These are phyloP conservation scores for Arabis alpina DNA, from an alignment of 345 rosid genomes.

Conservation along the genomic window DNA sequence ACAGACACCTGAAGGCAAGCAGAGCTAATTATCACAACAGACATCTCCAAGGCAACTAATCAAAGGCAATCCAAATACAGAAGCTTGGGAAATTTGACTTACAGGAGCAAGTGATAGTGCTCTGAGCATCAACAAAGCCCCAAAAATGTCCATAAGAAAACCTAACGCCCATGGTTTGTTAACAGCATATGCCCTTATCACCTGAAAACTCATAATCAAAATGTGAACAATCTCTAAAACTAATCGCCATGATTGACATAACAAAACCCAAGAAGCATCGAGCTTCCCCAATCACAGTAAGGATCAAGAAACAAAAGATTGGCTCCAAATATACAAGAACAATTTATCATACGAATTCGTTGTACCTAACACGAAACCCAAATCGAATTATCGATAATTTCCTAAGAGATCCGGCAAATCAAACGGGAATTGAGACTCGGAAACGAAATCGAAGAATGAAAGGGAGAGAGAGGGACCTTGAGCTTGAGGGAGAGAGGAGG, in stretches of 20 bases:
- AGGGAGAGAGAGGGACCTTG: conserved; percentile 53
- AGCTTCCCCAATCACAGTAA: too few relatives aligned
- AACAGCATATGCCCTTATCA: conserved; percentile 75
- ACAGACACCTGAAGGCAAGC: conserved; percentile 72
- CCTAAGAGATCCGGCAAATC: conserved; percentile 25
- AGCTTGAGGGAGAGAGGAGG: conserved; percentile 98
- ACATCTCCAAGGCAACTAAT: conserved; percentile 16
- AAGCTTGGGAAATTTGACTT: conserved; percentile 35
- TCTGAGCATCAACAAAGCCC: conserved; percentile 90
- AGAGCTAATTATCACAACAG: neutral
- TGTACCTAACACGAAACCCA: too few relatives aligned
- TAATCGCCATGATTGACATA: conserved; percentile 4
- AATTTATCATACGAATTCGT: too few relatives aligned
- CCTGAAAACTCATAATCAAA: conserved; percentile 49
- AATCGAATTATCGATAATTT: too few relatives aligned
- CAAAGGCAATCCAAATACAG: conserved; percentile 4
- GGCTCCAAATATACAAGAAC: too few relatives aligned
- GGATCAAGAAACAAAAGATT: too few relatives aligned
- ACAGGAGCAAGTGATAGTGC: conserved; percentile 94
- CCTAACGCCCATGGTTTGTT: conserved; percentile 84
- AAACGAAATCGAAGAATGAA: neutral
- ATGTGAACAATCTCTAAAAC: neutral
- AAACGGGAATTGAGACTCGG: conserved; percentile 7
- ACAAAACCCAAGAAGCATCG: too few relatives aligned
- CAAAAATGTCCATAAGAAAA: conserved; percentile 88